These are phyloP conservation scores for Fraxinus cuspidata DNA, from an alignment of 257 asterid genomes.

Conservation along the genomic window DNA sequence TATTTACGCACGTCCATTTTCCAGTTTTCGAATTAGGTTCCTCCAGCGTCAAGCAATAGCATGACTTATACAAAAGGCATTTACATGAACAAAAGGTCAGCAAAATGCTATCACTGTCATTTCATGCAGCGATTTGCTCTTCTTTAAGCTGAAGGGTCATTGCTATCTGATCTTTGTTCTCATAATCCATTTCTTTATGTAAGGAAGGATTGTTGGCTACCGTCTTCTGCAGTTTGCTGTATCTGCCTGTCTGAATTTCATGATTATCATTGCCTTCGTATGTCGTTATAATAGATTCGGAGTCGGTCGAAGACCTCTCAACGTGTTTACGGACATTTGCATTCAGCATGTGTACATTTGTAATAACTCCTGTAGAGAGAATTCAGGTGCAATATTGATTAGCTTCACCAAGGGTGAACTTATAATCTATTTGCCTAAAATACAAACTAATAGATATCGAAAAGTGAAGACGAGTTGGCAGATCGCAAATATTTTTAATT, in stretches of 20 bases:
- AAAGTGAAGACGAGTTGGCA: neutral
- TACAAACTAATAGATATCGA: neutral
- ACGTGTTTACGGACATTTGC: constrained; percentile 91
- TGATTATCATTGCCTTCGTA: constrained; percentile 88
- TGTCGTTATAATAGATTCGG: constrained; percentile 78
- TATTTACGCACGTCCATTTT: neutral
- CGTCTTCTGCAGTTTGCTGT: constrained; percentile 39
- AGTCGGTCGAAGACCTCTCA: constrained; percentile 80
- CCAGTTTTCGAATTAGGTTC: too few species aligned
- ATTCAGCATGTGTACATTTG: constrained; percentile 78
- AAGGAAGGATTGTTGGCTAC: too few species aligned
- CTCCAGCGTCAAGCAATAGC: neutral
- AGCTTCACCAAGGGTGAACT: neutral
- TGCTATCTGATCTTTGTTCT: constrained; percentile 38
- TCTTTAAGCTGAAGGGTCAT: constrained; percentile 55
- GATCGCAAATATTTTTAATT: too few species aligned
- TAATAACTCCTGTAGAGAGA: constrained; percentile 71
- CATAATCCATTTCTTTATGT: constrained; percentile 21
- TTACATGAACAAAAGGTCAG: neutral
- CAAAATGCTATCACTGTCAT: too few species aligned
- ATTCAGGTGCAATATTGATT: neutral
- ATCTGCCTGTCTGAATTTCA: constrained; percentile 61
- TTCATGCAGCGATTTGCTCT: constrained; percentile 53
- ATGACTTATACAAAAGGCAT: neutral
- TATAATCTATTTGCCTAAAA: neutral